Evolutionary conservation across 2,329 filamentous ascomycete species (phyloP).

Genomic region (Verticillium zaregamsianum): DNA sequence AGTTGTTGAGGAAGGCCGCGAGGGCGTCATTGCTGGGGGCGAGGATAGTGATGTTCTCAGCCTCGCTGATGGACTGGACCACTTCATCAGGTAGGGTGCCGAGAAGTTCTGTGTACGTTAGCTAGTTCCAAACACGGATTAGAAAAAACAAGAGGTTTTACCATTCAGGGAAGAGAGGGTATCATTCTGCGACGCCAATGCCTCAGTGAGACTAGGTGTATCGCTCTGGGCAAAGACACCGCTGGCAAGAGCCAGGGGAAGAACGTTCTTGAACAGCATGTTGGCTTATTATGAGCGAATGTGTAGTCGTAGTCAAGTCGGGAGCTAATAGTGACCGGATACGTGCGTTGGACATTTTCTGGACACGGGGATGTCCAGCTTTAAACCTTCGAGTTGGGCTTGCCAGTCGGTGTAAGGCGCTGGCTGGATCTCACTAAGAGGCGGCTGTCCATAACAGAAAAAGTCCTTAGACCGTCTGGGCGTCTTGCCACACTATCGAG

Average conservation of each 20-base stretch:
- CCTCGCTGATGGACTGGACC: conserved; percentile 4
- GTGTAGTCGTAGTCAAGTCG: conserved; percentile 13
- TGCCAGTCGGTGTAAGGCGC: neutral
- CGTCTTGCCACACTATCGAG: neutral
- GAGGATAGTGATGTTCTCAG: conserved; percentile 49
- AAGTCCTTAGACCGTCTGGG: neutral
- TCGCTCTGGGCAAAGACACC: conserved; percentile 13
- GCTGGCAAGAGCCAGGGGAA: conserved; percentile 14
- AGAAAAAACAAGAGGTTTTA: neutral
- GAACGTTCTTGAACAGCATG: conserved; percentile 11
- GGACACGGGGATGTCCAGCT: neutral
- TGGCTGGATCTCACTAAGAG: neutral
- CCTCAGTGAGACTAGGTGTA: conserved; percentile 16
- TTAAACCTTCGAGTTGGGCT: neutral
- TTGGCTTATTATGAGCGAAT: conserved; percentile 3
- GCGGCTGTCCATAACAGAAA: neutral
- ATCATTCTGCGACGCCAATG: conserved; percentile 19
- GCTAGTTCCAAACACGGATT: neutral
- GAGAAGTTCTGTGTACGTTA: conserved; percentile 15
- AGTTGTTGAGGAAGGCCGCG: conserved; percentile 21
- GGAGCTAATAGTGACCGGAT: neutral
- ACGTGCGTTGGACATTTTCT: fast-evolving
- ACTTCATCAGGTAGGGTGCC: conserved; percentile 11
- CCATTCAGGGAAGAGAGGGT: conserved; percentile 19
- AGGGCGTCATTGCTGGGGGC: conserved; percentile 50